phyloP scores from a whole-genome alignment of 2,329 filamentous ascomycete species.

The Trichoderma brevicompactum region DNA sequence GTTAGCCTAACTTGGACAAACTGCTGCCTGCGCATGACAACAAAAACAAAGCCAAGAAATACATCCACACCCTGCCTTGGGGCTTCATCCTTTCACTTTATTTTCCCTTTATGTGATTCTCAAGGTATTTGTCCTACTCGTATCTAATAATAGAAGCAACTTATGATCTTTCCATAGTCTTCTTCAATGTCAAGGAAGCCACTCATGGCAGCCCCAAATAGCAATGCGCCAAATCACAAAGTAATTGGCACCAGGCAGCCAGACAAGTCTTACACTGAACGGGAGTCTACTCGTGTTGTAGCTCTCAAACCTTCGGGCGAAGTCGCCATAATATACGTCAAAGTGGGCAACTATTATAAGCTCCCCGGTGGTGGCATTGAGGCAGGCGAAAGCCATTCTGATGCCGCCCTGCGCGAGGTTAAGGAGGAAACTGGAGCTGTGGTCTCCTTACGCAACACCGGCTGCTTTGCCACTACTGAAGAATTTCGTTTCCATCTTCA shows the following conservation, averaged over 20 bases:
- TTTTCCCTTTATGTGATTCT: neutral
- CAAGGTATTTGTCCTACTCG: too few relatives aligned
- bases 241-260: slow-evolving; percentile 22
- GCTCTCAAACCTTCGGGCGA: slow-evolving; percentile 4
- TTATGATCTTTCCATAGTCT: neutral
- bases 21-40: slow-evolving; percentile 2
- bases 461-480: slow-evolving; percentile 27
- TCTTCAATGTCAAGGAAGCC: neutral
- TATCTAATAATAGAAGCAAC: too few relatives aligned
- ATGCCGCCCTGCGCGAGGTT: slow-evolving; percentile 25
- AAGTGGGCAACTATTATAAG: slow-evolving; percentile 30
- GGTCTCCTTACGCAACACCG: neutral
- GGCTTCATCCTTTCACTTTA: neutral
- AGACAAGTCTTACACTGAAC: slow-evolving; percentile 13
- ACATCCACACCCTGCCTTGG: neutral
- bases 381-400: slow-evolving; percentile 8
- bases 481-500: slow-evolving; percentile 30
- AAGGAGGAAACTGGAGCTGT: slow-evolving; percentile 28
- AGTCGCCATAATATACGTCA: slow-evolving; percentile 26
- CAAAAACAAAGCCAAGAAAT: neutral
- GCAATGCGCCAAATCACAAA: neutral
- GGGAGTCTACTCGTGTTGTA: slow-evolving; percentile 27
- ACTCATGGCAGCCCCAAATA: neutral
- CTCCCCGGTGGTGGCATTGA: slow-evolving; percentile 31
- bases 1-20: neutral